These are phyloP conservation scores for Westerdykella aurantiaca DNA, from an alignment of 2,329 filamentous ascomycete species.

Conservation along the genomic window DNA sequence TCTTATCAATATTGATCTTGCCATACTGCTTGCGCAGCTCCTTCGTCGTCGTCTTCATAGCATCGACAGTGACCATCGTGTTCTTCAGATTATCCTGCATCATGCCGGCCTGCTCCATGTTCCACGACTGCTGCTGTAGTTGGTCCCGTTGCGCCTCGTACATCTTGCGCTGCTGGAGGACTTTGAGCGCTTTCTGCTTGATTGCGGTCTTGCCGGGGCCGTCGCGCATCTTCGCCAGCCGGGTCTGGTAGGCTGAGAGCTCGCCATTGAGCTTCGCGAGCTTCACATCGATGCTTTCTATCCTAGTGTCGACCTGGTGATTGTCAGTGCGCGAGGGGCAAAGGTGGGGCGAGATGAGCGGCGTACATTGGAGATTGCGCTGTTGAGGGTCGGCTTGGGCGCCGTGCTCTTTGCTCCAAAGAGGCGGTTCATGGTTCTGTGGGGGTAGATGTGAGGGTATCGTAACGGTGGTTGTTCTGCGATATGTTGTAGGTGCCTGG, in stretches of 20 bases:
- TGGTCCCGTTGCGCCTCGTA: conserved; percentile 94
- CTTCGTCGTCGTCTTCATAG: conserved; percentile 95
- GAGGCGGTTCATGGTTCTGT: conserved; percentile 76
- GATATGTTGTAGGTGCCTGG: neutral
- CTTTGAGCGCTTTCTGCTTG: conserved; percentile 89
- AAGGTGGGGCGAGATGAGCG: conserved; percentile 4
- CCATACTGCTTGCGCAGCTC: conserved; percentile 89
- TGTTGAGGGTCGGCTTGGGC: conserved; percentile 82
- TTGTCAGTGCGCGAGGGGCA: conserved; percentile 12
- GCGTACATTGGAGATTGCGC: conserved; percentile 72
- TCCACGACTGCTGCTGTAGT: conserved; percentile 91
- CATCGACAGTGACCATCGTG: conserved; percentile 96
- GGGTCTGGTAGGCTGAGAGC: conserved; percentile 78
- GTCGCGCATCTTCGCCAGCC: conserved; percentile 87
- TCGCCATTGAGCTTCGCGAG: conserved; percentile 88
- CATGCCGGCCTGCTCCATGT: conserved; percentile 97
- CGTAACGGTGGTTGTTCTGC: neutral
- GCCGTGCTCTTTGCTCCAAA: conserved; percentile 83
- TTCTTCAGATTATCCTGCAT: conserved; percentile 99
- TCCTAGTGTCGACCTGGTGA: conserved; percentile 66
- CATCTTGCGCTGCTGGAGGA: conserved; percentile 87
- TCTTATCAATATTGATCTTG: conserved; percentile 95
- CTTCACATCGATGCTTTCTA: conserved; percentile 88
- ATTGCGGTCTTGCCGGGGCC: conserved; percentile 89
- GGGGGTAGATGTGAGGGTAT: neutral